phyloP scores from a whole-genome alignment of 805 yeast species.

The Pichia gijzeniarum region DNA sequence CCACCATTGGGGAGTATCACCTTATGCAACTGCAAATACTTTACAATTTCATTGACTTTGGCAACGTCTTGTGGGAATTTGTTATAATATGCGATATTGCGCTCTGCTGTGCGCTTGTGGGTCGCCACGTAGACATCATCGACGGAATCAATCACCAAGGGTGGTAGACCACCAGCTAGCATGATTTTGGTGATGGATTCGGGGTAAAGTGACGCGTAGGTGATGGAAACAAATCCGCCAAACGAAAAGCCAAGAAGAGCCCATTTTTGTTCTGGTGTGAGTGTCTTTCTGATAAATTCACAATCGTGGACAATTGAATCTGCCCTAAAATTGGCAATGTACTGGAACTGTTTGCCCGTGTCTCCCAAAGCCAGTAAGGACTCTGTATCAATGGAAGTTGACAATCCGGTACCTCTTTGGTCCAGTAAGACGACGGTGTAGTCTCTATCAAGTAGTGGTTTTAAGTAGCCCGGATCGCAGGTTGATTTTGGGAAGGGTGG shows the following conservation, averaged over 20 bases:
- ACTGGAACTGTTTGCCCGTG: constrained; percentile 30
- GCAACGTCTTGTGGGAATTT: constrained; percentile 43
- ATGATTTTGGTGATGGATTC: constrained; percentile 37
- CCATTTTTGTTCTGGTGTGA: constrained; percentile 35
- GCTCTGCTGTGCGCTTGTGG: constrained; percentile 38
- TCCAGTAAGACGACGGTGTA: constrained; percentile 37
- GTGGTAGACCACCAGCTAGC: constrained; percentile 56
- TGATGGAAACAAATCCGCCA: constrained; percentile 13
- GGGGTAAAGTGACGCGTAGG: constrained; percentile 13
- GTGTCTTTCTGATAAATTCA: constrained; percentile 36
- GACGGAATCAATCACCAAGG: constrained; percentile 34
- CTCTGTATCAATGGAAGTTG: constrained; percentile 38
- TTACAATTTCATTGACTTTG: constrained; percentile 33
- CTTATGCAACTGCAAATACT: constrained; percentile 27
- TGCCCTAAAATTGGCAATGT: constrained; percentile 42
- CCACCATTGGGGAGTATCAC: constrained; percentile 48
- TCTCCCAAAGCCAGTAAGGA: constrained; percentile 18
- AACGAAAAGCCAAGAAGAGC: constrained; percentile 34
- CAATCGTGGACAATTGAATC: constrained; percentile 47
- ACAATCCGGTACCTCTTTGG: constrained; percentile 58
- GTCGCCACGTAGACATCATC: constrained; percentile 47
- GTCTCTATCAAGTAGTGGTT: constrained; percentile 15
- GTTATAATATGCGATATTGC: constrained; percentile 41
- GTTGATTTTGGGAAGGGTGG: constrained; percentile 23
- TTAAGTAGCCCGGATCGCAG: constrained; percentile 15